Conservation (phyloP, 1,284 basidiomycete genomes). For the Hemileia vastatrix region DNA sequence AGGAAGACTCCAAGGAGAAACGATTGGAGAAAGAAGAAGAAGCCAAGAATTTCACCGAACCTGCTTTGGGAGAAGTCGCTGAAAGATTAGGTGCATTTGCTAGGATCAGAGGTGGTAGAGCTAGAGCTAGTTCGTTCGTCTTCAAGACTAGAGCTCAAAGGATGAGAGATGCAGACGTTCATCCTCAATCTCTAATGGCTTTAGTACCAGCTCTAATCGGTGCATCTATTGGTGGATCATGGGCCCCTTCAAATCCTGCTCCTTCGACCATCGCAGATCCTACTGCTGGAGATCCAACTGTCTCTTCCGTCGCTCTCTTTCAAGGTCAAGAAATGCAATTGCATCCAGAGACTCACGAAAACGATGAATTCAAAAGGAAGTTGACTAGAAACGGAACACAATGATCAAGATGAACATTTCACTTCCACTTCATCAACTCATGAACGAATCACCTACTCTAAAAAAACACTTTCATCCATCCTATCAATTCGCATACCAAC, state of each 20-base stretch:
- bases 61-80: not conserved
- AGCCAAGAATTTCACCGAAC: not conserved
- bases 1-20: slow-evolving; percentile 31
- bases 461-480: too few species aligned
- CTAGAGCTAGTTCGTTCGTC: slow-evolving; percentile 52
- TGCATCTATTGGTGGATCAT: slow-evolving; percentile 70
- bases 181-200: slow-evolving; percentile 68
- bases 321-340: slow-evolving; percentile 35
- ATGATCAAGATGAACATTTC: too few species aligned
- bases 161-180: slow-evolving; percentile 39
- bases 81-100: slow-evolving; percentile 53
- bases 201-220: slow-evolving; percentile 81
- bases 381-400: not conserved
- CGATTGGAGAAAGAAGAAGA: slow-evolving; percentile 56
- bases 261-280: slow-evolving; percentile 11
- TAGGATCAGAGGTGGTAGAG: slow-evolving; percentile 70
- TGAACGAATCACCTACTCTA: too few species aligned
- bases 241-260: slow-evolving; percentile 52
- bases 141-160: slow-evolving; percentile 36
- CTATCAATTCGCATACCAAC: too few species aligned
- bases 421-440: too few species aligned
- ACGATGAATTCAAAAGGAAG: slow-evolving; percentile 24
- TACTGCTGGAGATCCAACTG: slow-evolving; percentile 22
- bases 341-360: slow-evolving; percentile 34
- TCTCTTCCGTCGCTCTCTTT: slow-evolving; percentile 29